Evolutionary conservation across 345 rosid species (phyloP).

Genomic region (Hypericum androsaemum): DNA sequence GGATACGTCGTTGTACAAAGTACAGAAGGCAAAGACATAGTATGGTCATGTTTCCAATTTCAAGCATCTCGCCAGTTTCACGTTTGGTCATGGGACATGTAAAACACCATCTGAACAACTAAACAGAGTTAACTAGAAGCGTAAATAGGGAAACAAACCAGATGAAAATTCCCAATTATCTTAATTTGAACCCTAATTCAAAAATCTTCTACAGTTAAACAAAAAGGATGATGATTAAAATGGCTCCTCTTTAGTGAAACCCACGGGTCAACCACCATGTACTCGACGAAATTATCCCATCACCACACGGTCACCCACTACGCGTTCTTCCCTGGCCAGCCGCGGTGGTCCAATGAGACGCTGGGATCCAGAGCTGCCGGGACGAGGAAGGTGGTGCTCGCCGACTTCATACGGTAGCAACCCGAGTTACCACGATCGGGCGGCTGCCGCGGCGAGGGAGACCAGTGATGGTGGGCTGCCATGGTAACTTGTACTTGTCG

Average conservation of each 20-base stretch:
- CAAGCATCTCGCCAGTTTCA: not conserved
- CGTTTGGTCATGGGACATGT: no score
- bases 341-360: constrained; percentile 1
- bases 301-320: not conserved
- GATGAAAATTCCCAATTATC: no score
- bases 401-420: not conserved
- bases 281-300: no score
- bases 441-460: not conserved
- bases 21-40: constrained; percentile 84
- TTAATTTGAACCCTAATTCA: no score
- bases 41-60: constrained; percentile 14
- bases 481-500: not conserved
- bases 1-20: constrained; percentile 75
- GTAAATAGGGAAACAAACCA: no score
- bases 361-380: not conserved
- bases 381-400: not conserved
- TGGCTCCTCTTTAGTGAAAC: no score
- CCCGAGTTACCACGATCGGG: not conserved
- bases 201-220: no score
- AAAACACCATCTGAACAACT: no score
- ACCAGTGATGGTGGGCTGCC: not conserved
- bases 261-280: no score
- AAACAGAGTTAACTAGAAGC: constrained; percentile 77
- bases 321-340: not conserved
- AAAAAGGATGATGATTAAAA: no score